phyloP scores from a whole-genome alignment of 1,284 basidiomycete species.

The Retiboletus flavoniger region DNA sequence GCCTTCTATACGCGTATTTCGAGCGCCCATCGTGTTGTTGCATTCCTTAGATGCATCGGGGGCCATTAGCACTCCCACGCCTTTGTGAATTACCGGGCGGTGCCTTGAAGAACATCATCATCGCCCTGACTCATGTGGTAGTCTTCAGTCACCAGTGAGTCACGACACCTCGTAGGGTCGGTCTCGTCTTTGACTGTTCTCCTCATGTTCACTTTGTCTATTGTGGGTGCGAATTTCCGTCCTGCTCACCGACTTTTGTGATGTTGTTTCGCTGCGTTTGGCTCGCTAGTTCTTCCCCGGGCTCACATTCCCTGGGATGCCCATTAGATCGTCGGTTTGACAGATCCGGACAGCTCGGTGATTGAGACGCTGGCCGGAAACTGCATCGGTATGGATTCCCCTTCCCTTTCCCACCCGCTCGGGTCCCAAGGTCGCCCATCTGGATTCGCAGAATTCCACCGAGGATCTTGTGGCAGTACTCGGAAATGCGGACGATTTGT shows the following conservation, averaged over 20 bases:
- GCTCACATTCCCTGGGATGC: neutral
- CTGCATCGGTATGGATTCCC: neutral
- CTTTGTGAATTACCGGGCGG: too few species aligned
- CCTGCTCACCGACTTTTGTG: neutral
- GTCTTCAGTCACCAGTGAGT: neutral
- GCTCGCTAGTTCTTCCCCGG: neutral
- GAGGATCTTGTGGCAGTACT: neutral
- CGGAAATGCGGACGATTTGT: neutral
- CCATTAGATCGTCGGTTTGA: neutral
- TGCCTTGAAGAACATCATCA: neutral
- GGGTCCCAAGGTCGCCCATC: neutral
- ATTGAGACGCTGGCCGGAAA: neutral
- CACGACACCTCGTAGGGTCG: neutral
- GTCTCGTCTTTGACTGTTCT: neutral
- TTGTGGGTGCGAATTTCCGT: neutral
- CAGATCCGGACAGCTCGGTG: neutral
- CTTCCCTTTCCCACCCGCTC: neutral
- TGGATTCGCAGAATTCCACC: neutral
- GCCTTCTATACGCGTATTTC: neutral
- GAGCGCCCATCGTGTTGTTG: neutral
- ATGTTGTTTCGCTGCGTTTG: neutral
- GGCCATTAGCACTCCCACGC: constrained; percentile 1
- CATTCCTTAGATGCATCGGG: neutral
- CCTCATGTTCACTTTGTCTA: neutral
- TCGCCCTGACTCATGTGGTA: neutral